Conservation (phyloP, 306 rosid genomes). For the Acacia confusa region DNA sequence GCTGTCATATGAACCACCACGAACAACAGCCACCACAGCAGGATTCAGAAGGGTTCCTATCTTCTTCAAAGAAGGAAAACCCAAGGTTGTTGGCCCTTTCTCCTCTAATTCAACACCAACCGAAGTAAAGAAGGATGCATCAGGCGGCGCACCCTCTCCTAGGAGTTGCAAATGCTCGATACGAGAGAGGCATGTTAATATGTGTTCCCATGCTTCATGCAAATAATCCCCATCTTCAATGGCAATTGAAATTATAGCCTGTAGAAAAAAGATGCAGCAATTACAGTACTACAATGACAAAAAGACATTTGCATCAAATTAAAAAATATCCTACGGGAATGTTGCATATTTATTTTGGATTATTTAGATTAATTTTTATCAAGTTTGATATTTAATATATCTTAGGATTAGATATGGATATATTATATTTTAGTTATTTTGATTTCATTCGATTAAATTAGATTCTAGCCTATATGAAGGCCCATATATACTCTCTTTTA, state of each 20-base stretch:
- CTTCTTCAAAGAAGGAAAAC: constrained; percentile 74
- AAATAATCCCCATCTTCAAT: constrained; percentile 95
- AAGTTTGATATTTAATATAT: too few relatives aligned
- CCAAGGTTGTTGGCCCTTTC: constrained; percentile 55
- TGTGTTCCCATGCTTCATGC: constrained; percentile 98
- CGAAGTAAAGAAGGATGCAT: constrained; percentile 82
- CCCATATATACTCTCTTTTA: too few relatives aligned
- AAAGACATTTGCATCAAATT: constrained; percentile 32
- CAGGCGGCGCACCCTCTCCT: constrained; percentile 98
- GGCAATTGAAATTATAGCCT: constrained; percentile 94
- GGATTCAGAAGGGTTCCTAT: constrained; percentile 90
- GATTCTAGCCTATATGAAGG: too few relatives aligned
- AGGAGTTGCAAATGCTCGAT: constrained; percentile 93
- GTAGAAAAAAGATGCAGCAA: constrained; percentile 33
- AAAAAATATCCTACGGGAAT: neutral
- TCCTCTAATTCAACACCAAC: constrained; percentile 73
- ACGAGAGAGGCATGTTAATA: constrained; percentile 93
- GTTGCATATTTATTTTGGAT: too few relatives aligned
- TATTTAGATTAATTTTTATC: too few relatives aligned
- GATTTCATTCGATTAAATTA: too few relatives aligned
- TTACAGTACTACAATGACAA: constrained; percentile 9
- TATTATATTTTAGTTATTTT: too few relatives aligned
- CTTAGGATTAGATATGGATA: too few relatives aligned
- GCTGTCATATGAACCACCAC: constrained; percentile 98
- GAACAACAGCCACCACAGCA: constrained; percentile 94